phyloP scores from a whole-genome alignment of 306 rosid genomes.

The Quercus wislizeni region DNA sequence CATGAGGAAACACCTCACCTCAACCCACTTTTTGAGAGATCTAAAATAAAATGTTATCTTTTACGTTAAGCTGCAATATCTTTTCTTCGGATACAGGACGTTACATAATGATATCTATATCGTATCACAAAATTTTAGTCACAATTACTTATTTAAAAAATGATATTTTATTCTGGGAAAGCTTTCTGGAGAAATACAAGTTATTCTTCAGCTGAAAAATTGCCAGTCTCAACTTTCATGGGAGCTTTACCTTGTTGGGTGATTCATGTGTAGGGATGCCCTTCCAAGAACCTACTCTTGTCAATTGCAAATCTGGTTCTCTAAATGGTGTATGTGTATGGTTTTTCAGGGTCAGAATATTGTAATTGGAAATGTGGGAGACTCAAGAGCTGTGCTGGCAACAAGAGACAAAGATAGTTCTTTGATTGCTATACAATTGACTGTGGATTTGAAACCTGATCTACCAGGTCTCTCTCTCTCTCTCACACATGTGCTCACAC shows the following conservation, averaged over 20 bases:
- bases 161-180: neutral
- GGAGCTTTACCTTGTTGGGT: neutral
- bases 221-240: neutral
- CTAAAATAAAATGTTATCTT: neutral
- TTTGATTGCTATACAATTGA: constrained; percentile 44
- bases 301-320: neutral
- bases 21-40: neutral
- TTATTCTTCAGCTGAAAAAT: neutral
- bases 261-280: neutral
- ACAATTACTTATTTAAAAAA: neutral
- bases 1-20: neutral
- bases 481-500: neutral
- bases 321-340: neutral
- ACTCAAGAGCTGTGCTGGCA: constrained; percentile 54
- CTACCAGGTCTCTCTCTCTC: constrained; percentile 42
- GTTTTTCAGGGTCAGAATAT: constrained; percentile 38
- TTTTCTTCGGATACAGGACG: neutral
- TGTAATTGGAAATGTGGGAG: constrained; percentile 53
- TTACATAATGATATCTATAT: neutral
- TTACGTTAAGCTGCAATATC: neutral
- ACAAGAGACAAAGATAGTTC: constrained; percentile 37
- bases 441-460: constrained; percentile 57
- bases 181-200: neutral
- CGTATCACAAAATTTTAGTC: neutral
- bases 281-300: neutral